A percentile compares a stretch with the other conserved stretches of the same genome.
Evolutionary conservation across 2,329 filamentous ascomycete genomes (phyloP).

Genomic region (Gyromitra esculenta): DNA sequence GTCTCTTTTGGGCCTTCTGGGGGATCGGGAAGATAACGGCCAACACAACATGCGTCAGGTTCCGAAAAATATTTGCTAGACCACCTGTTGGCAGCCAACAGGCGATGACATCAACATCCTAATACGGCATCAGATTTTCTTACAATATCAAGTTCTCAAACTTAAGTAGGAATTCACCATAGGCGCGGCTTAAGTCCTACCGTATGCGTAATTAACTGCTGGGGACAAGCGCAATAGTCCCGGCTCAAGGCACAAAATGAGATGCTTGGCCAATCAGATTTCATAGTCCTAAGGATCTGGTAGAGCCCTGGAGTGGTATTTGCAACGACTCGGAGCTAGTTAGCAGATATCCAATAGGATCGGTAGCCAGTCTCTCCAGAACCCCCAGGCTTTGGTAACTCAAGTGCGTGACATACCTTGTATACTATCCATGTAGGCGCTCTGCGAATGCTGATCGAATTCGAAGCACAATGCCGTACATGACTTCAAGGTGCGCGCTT

Average conservation of each 20-base stretch:
- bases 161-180: not conserved
- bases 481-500: too few relatives aligned
- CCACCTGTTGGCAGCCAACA: not conserved
- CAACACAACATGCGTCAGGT: not conserved
- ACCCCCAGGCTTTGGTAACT: too few relatives aligned
- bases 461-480: too few relatives aligned
- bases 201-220: too few relatives aligned
- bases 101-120: not conserved
- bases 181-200: not conserved
- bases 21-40: not conserved
- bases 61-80: not conserved
- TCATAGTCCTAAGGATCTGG: not conserved
- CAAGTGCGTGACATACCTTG: too few relatives aligned
- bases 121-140: not conserved
- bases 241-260: too few relatives aligned
- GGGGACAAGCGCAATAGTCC: too few relatives aligned
- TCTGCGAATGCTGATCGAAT: too few relatives aligned
- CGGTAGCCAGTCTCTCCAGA: too few relatives aligned
- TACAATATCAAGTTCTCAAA: not conserved
- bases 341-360: not conserved
- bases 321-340: not conserved
- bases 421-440: too few relatives aligned
- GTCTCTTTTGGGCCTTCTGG: too few relatives aligned
- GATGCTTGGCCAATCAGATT: not conserved
- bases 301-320: not conserved